Evolutionary conservation across 805 yeast genomes (phyloP), one percentile per base, ranked within the genome.

Genomic region (Peterozyma toletana): DNA sequence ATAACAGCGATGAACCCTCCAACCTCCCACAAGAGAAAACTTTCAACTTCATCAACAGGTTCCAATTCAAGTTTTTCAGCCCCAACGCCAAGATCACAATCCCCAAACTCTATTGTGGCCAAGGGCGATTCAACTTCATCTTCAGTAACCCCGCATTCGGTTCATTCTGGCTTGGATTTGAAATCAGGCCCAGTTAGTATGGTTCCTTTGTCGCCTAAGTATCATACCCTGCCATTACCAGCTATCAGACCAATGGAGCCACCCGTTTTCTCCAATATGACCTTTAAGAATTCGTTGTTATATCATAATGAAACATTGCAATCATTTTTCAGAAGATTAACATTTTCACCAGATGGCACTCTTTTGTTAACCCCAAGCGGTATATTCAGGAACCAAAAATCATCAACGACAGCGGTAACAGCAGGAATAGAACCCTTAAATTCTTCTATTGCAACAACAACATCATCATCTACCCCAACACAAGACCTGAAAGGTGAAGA

Each of bases 321-420:
- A 44, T 85, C 96, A 1, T 93, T 93, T 57, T 93, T 93, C 67
- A 71, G 99, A 48, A 67, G 98, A 48, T 69, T 91, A 44, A 63
- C 83, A 1, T 88, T 91, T 56, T 84, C 96, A 0, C 96, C 96
- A 0, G 97, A 95, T 61, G 99, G 99, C 0, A 70, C 73, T 44
- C 59, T 93, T 34, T 64, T 93, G 30, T 63, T 91, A 29, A 77
- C 95, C 0, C 95, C 93, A 35, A 68, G 95, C 42, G 95, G 96
- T 45, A 63, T 78, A 49, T 65, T 75, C 61, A 74, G 74, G 54
- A 56, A 53, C 35, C 55, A 43, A 10, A 18, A 33, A 16, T 35
- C 18, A 9, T 15, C 42, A 3, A n/a, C n/a, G n/a, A n/a, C 42
- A 21, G 33, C 13, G 2, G 30, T 33, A 35, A 18, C 16, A 38